Conservation (phyloP, 2,329 filamentous ascomycete genomes). For the Thelonectria rubi region DNA sequence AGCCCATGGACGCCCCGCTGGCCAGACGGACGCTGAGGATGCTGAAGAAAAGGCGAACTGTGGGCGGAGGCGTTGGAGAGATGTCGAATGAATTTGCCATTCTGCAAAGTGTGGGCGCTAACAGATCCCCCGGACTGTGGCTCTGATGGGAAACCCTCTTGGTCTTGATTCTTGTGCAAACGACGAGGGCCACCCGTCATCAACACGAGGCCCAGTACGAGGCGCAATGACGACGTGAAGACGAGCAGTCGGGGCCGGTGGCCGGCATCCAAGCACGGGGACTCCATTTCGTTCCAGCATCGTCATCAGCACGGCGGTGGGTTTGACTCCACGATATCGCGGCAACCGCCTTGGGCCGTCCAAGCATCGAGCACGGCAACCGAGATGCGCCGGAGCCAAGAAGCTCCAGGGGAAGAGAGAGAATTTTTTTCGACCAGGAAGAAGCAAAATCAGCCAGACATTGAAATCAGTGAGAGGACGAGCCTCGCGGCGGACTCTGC, state of each 20-base stretch:
- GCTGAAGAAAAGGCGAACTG: slow-evolving; percentile 13
- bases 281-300: slow-evolving; percentile 27
- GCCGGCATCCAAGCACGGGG: slow-evolving; percentile 15
- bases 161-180: slow-evolving; percentile 8
- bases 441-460: too few species aligned
- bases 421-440: slow-evolving; percentile 15
- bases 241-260: slow-evolving; percentile 19
- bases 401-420: slow-evolving; percentile 25
- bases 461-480: slow-evolving; percentile 25
- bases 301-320: background rate
- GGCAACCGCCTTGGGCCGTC: background rate
- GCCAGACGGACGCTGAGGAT: slow-evolving; percentile 8
- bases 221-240: slow-evolving; percentile 34
- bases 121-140: slow-evolving; percentile 35
- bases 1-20: slow-evolving; percentile 5
- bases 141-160: background rate
- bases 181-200: slow-evolving; percentile 38
- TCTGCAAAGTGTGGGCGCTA: slow-evolving; percentile 28
- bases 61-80: slow-evolving; percentile 33
- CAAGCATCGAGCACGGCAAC: background rate
- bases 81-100: slow-evolving; percentile 26
- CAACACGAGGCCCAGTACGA: slow-evolving; percentile 34
- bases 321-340: slow-evolving; percentile 15
- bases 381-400: slow-evolving; percentile 24
- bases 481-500: slow-evolving; percentile 36